These are phyloP conservation scores for Angomonas desouzai DNA, from an alignment of 208 protist genomes.

Conservation along the genomic window DNA sequence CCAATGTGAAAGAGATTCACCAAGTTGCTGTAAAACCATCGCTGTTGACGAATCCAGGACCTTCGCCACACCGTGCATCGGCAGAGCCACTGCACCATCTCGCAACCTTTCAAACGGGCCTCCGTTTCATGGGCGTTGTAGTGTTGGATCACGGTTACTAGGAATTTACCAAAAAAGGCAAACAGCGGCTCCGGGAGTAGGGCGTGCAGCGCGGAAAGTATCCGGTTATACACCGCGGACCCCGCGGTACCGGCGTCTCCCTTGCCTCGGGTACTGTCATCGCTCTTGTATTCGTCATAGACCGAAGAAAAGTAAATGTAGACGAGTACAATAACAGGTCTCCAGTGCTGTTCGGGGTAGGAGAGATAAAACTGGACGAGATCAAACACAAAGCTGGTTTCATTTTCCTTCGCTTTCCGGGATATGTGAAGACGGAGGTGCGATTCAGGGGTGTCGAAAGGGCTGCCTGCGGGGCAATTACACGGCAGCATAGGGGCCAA, in stretches of 20 bases:
- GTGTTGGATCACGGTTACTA: neutral
- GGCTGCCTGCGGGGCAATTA: no score
- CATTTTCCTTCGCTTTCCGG: no score
- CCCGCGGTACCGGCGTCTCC: no score
- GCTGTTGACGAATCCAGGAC: neutral
- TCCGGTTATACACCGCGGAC: no score
- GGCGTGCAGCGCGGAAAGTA: no score
- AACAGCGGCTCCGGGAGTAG: neutral
- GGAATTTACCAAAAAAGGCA: neutral
- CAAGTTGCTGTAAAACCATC: neutral
- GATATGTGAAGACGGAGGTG: no score
- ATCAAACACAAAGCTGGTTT: constrained; percentile 8
- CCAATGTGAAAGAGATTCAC: neutral
- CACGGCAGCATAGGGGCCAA: no score
- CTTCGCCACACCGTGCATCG: neutral
- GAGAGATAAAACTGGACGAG: constrained; percentile 7
- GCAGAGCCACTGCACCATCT: neutral
- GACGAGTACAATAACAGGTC: neutral
- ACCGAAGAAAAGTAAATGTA: neutral
- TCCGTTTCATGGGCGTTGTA: neutral
- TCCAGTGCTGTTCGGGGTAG: neutral
- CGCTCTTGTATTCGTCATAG: neutral
- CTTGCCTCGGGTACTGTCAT: no score
- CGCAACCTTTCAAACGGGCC: neutral
- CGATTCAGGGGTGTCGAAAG: no score